These are phyloP conservation scores for Aureobasidium sp. DNA, from an alignment of 2,329 filamentous ascomycete genomes.

Conservation along the genomic window DNA sequence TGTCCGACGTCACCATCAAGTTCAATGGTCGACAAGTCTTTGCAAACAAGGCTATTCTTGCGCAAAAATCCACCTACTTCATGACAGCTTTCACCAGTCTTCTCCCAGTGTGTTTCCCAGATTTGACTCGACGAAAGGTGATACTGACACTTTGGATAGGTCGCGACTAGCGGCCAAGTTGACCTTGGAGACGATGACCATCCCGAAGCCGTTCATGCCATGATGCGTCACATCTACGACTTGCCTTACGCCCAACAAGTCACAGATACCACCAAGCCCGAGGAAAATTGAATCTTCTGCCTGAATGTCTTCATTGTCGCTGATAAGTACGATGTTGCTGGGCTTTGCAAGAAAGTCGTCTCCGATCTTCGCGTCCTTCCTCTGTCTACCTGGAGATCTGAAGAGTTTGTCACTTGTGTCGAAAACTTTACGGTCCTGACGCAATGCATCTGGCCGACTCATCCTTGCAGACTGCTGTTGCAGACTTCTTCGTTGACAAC, in stretches of 20 bases:
- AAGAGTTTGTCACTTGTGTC: background rate
- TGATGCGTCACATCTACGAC: background rate
- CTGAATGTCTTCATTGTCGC: constrained; percentile 16
- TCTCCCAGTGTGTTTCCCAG: too few species aligned
- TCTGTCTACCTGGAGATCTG: too few species aligned
- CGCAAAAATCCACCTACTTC: background rate
- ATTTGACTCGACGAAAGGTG: too few species aligned
- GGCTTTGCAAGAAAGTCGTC: too few species aligned
- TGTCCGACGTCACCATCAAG: background rate
- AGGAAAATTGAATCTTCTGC: background rate
- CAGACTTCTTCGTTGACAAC: background rate
- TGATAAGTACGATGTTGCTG: constrained; percentile 19
- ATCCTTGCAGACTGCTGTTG: background rate
- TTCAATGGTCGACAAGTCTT: background rate
- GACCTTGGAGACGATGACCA: background rate
- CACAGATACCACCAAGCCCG: background rate
- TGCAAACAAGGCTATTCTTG: background rate
- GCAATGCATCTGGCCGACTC: background rate
- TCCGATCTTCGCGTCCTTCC: too few species aligned
- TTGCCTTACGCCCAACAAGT: background rate
- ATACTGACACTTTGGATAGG: too few species aligned
- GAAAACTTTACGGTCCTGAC: background rate
- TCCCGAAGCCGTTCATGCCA: background rate
- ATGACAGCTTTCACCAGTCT: background rate
- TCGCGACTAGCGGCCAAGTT: background rate